Base-by-base conservation (phyloP, 768 basidiomycete species). In the Thelephora ganbajun region DNA sequence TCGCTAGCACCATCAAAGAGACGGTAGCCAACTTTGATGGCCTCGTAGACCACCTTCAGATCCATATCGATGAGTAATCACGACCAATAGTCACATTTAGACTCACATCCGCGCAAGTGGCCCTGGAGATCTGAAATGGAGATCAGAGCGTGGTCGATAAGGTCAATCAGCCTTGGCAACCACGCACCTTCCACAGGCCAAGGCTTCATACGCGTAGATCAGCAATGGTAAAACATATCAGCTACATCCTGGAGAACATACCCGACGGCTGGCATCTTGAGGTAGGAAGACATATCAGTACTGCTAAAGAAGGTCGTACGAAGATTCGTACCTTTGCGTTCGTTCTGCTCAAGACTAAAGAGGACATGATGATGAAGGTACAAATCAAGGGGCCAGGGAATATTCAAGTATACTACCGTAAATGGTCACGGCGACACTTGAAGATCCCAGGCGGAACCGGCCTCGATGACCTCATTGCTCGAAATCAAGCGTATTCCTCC, bases 1-100 rank as follows among this genome's bases (percentile, higher is more conserved):
- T 88, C 86, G 54, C 78, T 77, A 30, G 88, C 88, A 51, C 85
- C 82, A 48, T 91, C 89, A 48, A 94, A 70, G 47, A 94, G 81
- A 51, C 90, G 79, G 61, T 89, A 91, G 0, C 91, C 90, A 20
- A 72, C 69, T 61, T 88, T 88, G 66, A 92, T 83, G 14, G 90
- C 87, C 49, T 80, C 66, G 69, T 89, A 90, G 45, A 93, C 88
- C 46, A 74, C 78, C 76, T 87, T 56, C 37, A 50, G 53, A 14
- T 18, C 18, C 20, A 33, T 30, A 2, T 7, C 20, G 18, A 33
- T 33, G 26, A 13, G 13, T 23, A 14, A 30, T 19, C 42, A 39
- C 1, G 3, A 16, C 14, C 35, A 14, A 18, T 45, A 11, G 18
- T 22, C 13, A 18, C 19, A 30, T 35, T 26, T 41, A 11, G 14